A percentile compares a stretch with the other conserved stretches of the same genome.
Conservation (phyloP, 2,329 filamentous ascomycete genomes). For the Coniochaeta sp. region DNA sequence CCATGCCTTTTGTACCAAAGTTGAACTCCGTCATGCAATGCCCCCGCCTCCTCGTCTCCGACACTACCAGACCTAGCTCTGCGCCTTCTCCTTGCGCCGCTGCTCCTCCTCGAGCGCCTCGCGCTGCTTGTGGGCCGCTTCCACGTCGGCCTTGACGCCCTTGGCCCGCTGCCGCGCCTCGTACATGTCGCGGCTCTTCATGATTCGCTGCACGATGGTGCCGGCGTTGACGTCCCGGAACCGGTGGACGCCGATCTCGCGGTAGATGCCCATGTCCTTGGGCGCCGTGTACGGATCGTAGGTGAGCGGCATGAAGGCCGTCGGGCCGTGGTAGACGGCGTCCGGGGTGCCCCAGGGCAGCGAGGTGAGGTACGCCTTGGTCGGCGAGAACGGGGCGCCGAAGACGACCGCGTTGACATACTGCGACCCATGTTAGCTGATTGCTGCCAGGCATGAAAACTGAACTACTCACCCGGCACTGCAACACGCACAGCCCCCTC, state of each 20-base stretch:
- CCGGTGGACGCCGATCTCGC: conserved; percentile 65
- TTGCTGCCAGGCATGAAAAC: too few relatives aligned
- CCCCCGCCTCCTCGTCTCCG: not conserved
- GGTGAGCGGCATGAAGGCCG: conserved; percentile 74
- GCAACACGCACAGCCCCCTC: conserved; percentile 86
- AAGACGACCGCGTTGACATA: conserved; percentile 86
- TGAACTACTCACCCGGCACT: conserved; percentile 65
- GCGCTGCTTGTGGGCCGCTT: conserved; percentile 55
- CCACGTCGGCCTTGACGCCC: conserved; percentile 73
- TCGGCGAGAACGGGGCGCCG: conserved; percentile 81
- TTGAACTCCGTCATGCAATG: not conserved
- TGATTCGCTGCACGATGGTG: conserved; percentile 83
- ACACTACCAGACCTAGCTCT: not conserved
- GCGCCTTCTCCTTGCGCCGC: conserved; percentile 32
- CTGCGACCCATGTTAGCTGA: conserved; percentile 33
- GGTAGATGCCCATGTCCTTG: conserved; percentile 78
- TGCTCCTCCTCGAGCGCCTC: conserved; percentile 57
- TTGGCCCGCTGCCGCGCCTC: conserved; percentile 89
- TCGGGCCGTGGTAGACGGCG: conserved; percentile 93
- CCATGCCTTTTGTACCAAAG: not conserved
- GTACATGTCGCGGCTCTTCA: conserved; percentile 79
- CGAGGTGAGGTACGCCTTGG: conserved; percentile 65
- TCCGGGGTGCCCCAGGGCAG: conserved; percentile 69
- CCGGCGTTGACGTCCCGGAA: conserved; percentile 87
- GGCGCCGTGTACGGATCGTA: conserved; percentile 77